Percentiles rank a stretch among this genome's conserved stretches.
These are phyloP conservation scores for Pichia sp. DNA, from an alignment of 1,139 yeast species.

Conservation along the genomic window DNA sequence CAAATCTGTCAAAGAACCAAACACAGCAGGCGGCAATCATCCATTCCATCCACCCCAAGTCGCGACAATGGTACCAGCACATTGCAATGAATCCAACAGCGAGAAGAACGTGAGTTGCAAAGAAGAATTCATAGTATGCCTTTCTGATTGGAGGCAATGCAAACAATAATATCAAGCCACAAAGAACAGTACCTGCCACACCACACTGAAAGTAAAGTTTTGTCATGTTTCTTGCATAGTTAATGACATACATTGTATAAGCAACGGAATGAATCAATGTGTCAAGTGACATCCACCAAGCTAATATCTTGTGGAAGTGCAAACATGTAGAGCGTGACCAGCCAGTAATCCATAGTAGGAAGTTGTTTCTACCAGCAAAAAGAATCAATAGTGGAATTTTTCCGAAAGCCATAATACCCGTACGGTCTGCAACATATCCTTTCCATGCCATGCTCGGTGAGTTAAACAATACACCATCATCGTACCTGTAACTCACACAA, in stretches of 20 bases:
- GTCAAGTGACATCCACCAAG: conserved; percentile 36
- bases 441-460: conserved; percentile 33
- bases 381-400: conserved; percentile 38
- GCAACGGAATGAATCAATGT: conserved; percentile 23
- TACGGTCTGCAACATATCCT: conserved; percentile 41
- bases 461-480: conserved; percentile 22
- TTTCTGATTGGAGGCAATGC: conserved; percentile 41
- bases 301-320: conserved; percentile 53
- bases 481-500: conserved; percentile 5
- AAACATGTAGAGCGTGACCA: conserved; percentile 54
- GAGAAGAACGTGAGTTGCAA: conserved; percentile 31
- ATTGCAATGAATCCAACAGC: conserved; percentile 31
- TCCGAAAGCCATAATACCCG: conserved; percentile 40
- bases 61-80: conserved; percentile 35
- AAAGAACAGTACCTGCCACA: conserved; percentile 32
- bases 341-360: conserved; percentile 49
- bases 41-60: conserved; percentile 40
- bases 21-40: conserved; percentile 33
- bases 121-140: conserved; percentile 36
- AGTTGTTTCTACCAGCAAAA: conserved; percentile 59
- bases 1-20: conserved; percentile 32
- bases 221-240: conserved; percentile 23
- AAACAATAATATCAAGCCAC: conserved; percentile 38
- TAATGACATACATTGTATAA: conserved; percentile 13
- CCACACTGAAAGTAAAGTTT: conserved; percentile 31